A percentile compares a stretch with the other conserved stretches of the same genome.
Conservation (phyloP, 345 rosid genomes). For the Leavenworthia alabamica region DNA sequence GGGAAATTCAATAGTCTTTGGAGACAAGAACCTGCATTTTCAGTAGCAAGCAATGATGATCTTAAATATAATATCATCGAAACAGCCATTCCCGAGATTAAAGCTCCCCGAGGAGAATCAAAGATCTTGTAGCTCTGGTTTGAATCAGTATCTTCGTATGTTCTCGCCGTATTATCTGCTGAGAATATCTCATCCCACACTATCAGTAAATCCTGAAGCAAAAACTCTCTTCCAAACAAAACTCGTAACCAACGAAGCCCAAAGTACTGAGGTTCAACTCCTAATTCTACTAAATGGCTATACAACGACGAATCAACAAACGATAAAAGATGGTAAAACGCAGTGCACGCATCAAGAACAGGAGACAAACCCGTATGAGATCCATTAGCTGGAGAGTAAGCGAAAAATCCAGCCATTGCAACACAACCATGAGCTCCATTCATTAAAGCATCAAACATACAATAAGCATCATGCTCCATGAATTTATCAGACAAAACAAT, state of each 20-base stretch:
- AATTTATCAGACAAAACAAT: constrained; percentile 91
- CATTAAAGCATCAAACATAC: constrained; percentile 96
- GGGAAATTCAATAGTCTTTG: constrained; percentile 84
- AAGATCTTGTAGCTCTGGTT: constrained; percentile 46
- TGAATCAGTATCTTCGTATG: constrained; percentile 22
- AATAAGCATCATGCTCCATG: constrained; percentile 96
- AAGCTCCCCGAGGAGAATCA: constrained; percentile 66
- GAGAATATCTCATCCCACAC: constrained; percentile 94
- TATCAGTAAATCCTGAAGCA: constrained; percentile 61
- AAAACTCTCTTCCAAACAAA: constrained; percentile 85
- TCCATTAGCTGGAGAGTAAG: constrained; percentile 45
- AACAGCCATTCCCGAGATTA: constrained; percentile 69
- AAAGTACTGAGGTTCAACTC: constrained; percentile 97
- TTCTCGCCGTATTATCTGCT: constrained; percentile 42
- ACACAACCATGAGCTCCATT: constrained; percentile 67
- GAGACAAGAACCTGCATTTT: constrained; percentile 84
- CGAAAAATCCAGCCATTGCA: constrained; percentile 79
- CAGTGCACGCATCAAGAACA: constrained; percentile 82
- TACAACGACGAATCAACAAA: constrained; percentile 77
- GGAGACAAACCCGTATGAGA: constrained; percentile 66
- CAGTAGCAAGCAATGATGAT: constrained; percentile 87
- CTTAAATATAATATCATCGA: constrained; percentile 79
- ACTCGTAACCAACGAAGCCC: constrained; percentile 94
- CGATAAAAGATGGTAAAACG: constrained; percentile 67
- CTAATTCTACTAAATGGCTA: constrained; percentile 81